Base-by-base conservation (phyloP, 192 early-diverging fungal species). In the Spizellomyces punctatus region DNA sequence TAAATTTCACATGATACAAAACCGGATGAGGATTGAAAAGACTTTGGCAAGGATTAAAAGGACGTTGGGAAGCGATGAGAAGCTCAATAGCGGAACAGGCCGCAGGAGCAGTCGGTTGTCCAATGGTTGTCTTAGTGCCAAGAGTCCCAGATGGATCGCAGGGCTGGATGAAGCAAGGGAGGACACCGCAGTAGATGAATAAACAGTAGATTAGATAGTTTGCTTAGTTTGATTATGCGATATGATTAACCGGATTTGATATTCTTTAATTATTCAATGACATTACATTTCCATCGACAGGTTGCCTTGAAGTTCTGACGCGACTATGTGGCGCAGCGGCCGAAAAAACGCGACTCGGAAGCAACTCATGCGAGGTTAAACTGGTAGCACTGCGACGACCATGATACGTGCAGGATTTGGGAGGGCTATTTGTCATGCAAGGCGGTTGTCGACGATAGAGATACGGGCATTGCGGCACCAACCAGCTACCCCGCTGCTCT, bases 1-100 rank as follows among this genome's bases (percentile, higher is more conserved):
- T 5, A 93, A 92, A 71, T 67, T 96, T 14, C 77, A 85, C 46
- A 90, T 92, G 89, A 90, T 96, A 64, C 71, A 81, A 10, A 88
- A 91, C 61, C 85, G 93, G 9, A 71, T 93, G 82, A 74, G 75
- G 50, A 86, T 96, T 69, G 94, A 96, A 73, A 36, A 58, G 49
- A 54, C 60, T n/a, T 42, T 72, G 59, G 59, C 14, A 14, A 12
- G 4, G 50, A 54, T 54, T 54, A 54, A 54, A 54, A 12, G 50
- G 50, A n/a, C 50, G 12, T 19, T 54, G 50, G 50, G 50, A 4
- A n/a, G 14, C 50, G 27, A 36, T 36, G 50, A 54, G 17, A 12
- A 19, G 50, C 50, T 54, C 14, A 54, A 54, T 54, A 54, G 17
- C 4, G 50, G 50, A 4, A n/a, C 50, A 19, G 17, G 50, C 17